Percentiles rank a stretch among this genome's conserved stretches.
These are phyloP conservation scores for Carex parvula DNA, from an alignment of 176 grass and related monocot genomes.

Conservation along the genomic window DNA sequence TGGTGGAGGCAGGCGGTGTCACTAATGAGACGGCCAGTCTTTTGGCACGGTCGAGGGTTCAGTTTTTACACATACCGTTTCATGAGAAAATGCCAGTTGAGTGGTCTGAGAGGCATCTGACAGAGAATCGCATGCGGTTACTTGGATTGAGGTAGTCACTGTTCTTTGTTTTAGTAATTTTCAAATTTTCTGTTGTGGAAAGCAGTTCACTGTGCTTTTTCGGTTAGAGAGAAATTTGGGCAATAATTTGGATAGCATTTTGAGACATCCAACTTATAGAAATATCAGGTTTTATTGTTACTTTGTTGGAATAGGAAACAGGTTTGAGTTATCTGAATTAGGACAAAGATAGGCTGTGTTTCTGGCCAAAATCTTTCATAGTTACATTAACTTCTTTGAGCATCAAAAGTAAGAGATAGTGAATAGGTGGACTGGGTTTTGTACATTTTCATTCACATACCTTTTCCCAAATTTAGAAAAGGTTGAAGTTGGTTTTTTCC, in stretches of 20 bases:
- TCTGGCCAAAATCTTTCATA: background rate
- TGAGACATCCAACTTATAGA: background rate
- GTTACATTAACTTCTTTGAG: constrained; percentile 2
- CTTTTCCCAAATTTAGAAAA: constrained; percentile 8
- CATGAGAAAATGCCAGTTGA: constrained; percentile 58
- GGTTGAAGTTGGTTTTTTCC: background rate
- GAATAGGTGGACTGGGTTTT: background rate
- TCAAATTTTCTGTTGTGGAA: background rate
- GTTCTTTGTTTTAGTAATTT: constrained; percentile 7
- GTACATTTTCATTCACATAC: background rate
- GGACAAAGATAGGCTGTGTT: background rate
- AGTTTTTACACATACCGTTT: constrained; percentile 75
- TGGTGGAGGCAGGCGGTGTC: constrained; percentile 78
- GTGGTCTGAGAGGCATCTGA: constrained; percentile 68
- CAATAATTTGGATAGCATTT: background rate
- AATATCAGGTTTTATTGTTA: background rate
- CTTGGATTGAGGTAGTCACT: constrained; percentile 54
- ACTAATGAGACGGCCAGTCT: constrained; percentile 65
- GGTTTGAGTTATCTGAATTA: background rate
- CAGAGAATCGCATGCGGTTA: constrained; percentile 76
- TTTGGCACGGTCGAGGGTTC: constrained; percentile 48
- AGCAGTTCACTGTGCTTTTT: background rate
- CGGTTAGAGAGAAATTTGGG: background rate
- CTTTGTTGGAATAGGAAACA: background rate
- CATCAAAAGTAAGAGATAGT: background rate